Evolutionary conservation across 768 basidiomycete species (phyloP), one percentile per base, ranked within the genome.

Genomic region (Lactarius evosmus): DNA sequence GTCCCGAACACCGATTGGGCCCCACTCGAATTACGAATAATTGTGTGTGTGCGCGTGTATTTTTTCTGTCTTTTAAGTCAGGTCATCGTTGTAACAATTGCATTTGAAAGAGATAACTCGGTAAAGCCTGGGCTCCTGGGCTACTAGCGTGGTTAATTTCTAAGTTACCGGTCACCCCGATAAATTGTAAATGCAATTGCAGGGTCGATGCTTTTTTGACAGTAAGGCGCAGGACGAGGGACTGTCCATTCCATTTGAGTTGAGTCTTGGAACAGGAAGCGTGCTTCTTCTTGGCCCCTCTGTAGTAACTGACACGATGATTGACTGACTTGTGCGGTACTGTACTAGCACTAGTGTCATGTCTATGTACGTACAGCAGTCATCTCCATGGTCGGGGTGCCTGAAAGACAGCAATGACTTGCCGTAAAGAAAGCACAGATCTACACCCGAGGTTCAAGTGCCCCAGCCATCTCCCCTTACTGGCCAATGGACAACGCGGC

Each of bases 401-500:
- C 57, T 63, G 33, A 25, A 53, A 27, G 25, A 53, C 59, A 49
- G 46, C 12, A 14, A 49, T 5, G 2, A 6, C 2, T 11, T 54
- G 57, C 51, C 57, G 62, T 54, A 54, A 63, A 49, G 34, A 27
- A 36, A 52, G 27, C 17, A 22, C n/a, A 58, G 62, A 58, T 63
- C 46, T 25, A 33, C 27, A 63, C 51, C 16, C 4, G 62, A 63
- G 62, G 58, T 58, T 58, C 33, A 25, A 29, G 49, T 30, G 12
- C 29, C 41, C 41, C 19, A n/a, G n/a, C n/a, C 12, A 36, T 14
- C 36, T 14, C 12, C 11, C 36, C 36, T 36, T 14, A 36, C 9
- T 46, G 22, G 22, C 46, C 46, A 49, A 14, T 30, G 30, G 36
- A 38, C 29, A 32, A n/a, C 27, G 44, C 32, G 27, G 27, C 16